phyloP scores from a whole-genome alignment of 768 basidiomycete species.

The Xerocomellus amylosporus region DNA sequence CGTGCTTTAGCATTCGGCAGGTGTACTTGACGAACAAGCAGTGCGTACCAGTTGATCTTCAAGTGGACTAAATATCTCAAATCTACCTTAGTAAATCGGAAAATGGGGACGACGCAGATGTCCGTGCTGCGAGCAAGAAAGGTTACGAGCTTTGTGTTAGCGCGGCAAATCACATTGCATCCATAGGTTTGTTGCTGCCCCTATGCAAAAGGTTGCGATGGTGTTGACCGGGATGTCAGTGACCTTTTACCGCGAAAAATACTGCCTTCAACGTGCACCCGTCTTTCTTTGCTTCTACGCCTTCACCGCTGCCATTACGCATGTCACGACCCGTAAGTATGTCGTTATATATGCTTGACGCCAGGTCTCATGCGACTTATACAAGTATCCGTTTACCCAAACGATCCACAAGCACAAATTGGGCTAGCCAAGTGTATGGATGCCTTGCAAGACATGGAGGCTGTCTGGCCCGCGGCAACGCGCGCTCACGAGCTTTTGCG shows the following conservation, averaged over 20 bases:
- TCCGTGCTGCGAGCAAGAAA: conserved; percentile 52
- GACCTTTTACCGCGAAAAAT: conserved; percentile 58
- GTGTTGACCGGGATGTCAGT: conserved; percentile 35
- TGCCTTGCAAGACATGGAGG: conserved; percentile 59
- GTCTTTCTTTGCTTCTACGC: conserved; percentile 77
- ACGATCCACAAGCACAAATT: conserved; percentile 65
- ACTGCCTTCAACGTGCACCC: conserved; percentile 57
- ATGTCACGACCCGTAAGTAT: conserved; percentile 64
- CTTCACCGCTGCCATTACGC: conserved; percentile 80
- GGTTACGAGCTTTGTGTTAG: conserved; percentile 70
- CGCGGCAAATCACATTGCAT: conserved; percentile 78
- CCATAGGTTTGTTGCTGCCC: conserved; percentile 46
- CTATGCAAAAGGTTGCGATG: not conserved
- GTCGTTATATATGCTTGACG: not conserved
- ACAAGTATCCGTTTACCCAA: conserved; percentile 60
- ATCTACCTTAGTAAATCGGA: conserved; percentile 33
- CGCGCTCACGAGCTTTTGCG: conserved; percentile 71
- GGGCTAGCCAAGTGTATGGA: conserved; percentile 69
- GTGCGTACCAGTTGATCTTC: conserved; percentile 27
- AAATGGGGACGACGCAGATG: conserved; percentile 50
- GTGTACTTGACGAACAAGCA: conserved; percentile 33
- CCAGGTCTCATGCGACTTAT: conserved; percentile 1
- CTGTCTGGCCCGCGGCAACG: conserved; percentile 73
- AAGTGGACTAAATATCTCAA: not conserved
- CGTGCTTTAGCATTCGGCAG: conserved; percentile 26